phyloP scores from a whole-genome alignment of 2,329 filamentous ascomycete genomes.

The Calonectria honghensis region DNA sequence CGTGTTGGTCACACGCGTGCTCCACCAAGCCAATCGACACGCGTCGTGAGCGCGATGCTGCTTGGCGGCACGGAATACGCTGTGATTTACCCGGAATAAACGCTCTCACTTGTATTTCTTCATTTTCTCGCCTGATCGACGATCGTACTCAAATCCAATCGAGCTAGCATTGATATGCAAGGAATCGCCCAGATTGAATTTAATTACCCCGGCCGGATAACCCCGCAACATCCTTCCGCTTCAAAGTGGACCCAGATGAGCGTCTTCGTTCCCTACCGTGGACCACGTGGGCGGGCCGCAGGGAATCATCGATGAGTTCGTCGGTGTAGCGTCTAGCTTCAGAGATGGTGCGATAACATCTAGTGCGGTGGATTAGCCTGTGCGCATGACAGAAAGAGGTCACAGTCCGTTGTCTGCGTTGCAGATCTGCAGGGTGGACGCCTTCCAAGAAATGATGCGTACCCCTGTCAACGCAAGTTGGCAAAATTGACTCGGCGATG shows the following conservation, averaged over 20 bases:
- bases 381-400: no score
- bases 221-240: neutral
- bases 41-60: neutral
- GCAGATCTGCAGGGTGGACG: no score
- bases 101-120: neutral
- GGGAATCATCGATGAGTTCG: neutral
- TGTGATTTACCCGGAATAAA: neutral
- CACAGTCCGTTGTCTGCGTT: no score
- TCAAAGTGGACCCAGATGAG: neutral
- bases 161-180: neutral
- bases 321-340: neutral
- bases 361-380: no score
- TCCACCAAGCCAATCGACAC: constrained; percentile 6
- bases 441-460: no score
- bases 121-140: neutral
- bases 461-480: no score
- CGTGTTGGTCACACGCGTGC: constrained; percentile 7
- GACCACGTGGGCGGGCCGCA: neutral
- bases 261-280: neutral
- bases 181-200: neutral
- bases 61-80: neutral
- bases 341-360: neutral
- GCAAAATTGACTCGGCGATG: no score
- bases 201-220: neutral
- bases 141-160: neutral